Evolutionary conservation across 2,329 filamentous ascomycete species (phyloP).

Genomic region (Stagonosporopsis rhizophila): DNA sequence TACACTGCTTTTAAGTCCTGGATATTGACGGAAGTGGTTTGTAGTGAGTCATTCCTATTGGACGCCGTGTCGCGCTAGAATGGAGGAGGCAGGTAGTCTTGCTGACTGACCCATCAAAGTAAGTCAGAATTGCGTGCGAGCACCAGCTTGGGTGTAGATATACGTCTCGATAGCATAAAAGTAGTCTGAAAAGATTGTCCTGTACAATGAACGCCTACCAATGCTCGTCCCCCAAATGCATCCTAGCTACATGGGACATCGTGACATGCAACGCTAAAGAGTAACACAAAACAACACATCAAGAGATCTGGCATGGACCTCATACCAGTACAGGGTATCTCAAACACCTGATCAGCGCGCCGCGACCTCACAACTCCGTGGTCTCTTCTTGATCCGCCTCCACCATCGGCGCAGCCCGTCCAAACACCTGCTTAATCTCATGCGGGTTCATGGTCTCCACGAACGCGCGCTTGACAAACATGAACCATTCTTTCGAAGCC

Average conservation of each 20-base stretch:
- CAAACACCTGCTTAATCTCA: constrained; percentile 62
- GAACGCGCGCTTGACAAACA: constrained; percentile 80
- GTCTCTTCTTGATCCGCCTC: constrained; percentile 21
- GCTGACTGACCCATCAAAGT: neutral
- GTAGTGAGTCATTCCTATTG: constrained; percentile 16
- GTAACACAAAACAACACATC: constrained; percentile 1
- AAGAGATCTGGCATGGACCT: neutral
- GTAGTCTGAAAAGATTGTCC: neutral
- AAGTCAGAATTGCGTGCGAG: neutral
- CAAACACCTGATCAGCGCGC: neutral
- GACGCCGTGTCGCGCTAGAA: constrained; percentile 15
- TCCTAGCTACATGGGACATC: neutral
- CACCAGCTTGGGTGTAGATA: neutral
- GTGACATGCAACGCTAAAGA: constrained; percentile 20
- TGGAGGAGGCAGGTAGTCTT: constrained; percentile 8
- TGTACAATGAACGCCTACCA: constrained; percentile 8
- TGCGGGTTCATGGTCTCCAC: constrained; percentile 73
- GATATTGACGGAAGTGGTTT: constrained; percentile 1
- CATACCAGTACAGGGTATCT: neutral
- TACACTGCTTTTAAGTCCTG: neutral
- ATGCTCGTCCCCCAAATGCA: constrained; percentile 7
- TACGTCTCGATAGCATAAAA: neutral
- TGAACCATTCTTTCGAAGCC: constrained; percentile 74
- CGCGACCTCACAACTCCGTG: constrained; percentile 28
- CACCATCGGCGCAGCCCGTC: neutral